phyloP scores from a whole-genome alignment of 176 grass and related monocot genomes.

The Pontederia crassipes region DNA sequence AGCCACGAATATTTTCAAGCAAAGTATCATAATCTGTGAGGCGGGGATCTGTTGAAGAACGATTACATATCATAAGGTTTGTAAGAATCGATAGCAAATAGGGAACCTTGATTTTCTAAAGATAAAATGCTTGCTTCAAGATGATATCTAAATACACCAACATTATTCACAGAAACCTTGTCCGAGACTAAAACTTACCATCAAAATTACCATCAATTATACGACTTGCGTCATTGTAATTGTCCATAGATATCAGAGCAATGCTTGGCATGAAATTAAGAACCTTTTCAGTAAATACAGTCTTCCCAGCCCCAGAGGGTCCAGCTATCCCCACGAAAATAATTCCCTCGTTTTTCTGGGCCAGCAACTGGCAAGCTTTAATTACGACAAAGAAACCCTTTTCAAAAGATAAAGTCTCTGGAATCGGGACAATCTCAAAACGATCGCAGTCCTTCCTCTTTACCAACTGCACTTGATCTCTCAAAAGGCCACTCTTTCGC shows the following conservation, averaged over 20 bases:
- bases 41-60: constrained; percentile 62
- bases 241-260: constrained; percentile 93
- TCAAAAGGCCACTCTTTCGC: constrained; percentile 51
- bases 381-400: constrained; percentile 94
- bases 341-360: constrained; percentile 72
- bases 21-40: constrained; percentile 92
- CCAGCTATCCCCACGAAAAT: constrained; percentile 78
- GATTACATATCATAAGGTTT: constrained; percentile 1
- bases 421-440: constrained; percentile 75
- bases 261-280: constrained; percentile 83
- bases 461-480: constrained; percentile 76
- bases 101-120: too few species aligned
- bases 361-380: constrained; percentile 72
- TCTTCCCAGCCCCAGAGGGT: constrained; percentile 90
- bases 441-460: constrained; percentile 66
- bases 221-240: constrained; percentile 82
- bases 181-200: constrained; percentile 36
- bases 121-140: too few species aligned
- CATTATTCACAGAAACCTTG: not conserved
- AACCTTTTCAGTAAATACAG: constrained; percentile 93
- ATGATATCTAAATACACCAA: not conserved
- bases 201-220: constrained; percentile 94
- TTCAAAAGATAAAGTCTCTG: constrained; percentile 75
- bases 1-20: constrained; percentile 76
- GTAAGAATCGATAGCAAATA: not conserved